These are phyloP conservation scores for Massariosphaeria phaeospora DNA, from an alignment of 495 filamentous ascomycete genomes.

Conservation along the genomic window DNA sequence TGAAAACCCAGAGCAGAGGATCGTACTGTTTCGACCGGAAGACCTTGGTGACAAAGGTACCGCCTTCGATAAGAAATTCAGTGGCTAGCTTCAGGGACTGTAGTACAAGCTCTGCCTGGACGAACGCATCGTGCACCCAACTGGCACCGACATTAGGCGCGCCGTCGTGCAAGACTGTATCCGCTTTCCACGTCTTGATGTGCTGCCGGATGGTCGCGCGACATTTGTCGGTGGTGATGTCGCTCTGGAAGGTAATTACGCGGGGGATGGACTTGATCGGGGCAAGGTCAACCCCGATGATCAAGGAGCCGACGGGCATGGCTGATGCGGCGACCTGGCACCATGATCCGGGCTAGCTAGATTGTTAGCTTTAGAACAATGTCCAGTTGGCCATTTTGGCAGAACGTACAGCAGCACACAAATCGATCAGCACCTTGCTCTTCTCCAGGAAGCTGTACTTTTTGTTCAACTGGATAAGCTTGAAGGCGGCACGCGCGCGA, in stretches of 20 bases:
- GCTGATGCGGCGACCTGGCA: constrained; percentile 95
- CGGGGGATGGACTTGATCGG: constrained; percentile 95
- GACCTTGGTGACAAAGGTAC: constrained; percentile 95
- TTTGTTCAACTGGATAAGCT: constrained; percentile 97
- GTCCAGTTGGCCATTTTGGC: too few species aligned
- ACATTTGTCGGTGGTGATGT: constrained; percentile 97
- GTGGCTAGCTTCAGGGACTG: constrained; percentile 90
- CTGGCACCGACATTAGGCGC: constrained; percentile 96
- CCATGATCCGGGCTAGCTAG: too few species aligned
- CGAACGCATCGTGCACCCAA: constrained; percentile 98
- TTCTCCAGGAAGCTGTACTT: constrained; percentile 97
- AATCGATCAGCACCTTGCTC: constrained; percentile 91
- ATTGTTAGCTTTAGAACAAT: too few species aligned
- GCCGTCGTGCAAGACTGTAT: constrained; percentile 96
- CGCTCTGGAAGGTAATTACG: constrained; percentile 91
- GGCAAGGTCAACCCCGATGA: constrained; percentile 89
- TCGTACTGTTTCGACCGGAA: constrained; percentile 99
- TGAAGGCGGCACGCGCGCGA: constrained; percentile 93
- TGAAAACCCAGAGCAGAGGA: constrained; percentile 92
- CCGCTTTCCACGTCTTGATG: constrained; percentile 95
- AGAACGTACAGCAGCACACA: constrained; percentile 98
- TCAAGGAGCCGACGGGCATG: constrained; percentile 85
- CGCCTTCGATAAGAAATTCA: constrained; percentile 84
- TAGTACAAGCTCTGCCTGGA: constrained; percentile 89
- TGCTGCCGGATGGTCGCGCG: constrained; percentile 84